Conservation (phyloP, 352 stramenopile genomes). For the Globisporangium takayamanum region DNA sequence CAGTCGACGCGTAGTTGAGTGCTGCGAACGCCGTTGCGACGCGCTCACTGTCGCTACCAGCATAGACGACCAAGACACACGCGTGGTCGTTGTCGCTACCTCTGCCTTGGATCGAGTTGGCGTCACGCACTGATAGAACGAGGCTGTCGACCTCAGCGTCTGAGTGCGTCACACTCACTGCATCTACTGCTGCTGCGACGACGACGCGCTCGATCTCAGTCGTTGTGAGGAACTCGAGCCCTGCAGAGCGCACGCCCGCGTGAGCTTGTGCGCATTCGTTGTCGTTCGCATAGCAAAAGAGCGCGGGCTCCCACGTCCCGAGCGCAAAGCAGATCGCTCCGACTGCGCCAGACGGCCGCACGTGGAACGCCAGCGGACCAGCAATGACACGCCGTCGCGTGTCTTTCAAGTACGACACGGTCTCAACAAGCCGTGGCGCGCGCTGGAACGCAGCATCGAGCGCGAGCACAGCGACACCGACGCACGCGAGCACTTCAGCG, state of each 20-base stretch:
- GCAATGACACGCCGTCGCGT: constrained; percentile 29
- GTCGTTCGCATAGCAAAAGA: constrained; percentile 20
- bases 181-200: background rate
- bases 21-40: constrained; percentile 3
- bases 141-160: no score
- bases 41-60: background rate
- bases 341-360: constrained; percentile 32
- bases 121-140: no score
- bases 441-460: constrained; percentile 36
- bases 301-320: constrained; percentile 25
- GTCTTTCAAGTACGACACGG: constrained; percentile 49
- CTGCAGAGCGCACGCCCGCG: background rate
- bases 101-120: no score
- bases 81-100: background rate
- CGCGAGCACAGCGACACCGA: constrained; percentile 28
- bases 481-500: constrained; percentile 18
- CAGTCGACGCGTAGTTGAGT: background rate
- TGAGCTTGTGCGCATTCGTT: background rate
- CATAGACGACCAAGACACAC: background rate
- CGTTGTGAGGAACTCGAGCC: constrained; percentile 14
- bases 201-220: constrained; percentile 3
- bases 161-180: background rate
- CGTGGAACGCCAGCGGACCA: constrained; percentile 32
- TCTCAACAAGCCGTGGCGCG: constrained; percentile 25
- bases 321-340: constrained; percentile 43